Evolutionary conservation across 2,329 filamentous ascomycete species (phyloP), one percentile per base, ranked within the genome.

Genomic region (Xylaria sp.): DNA sequence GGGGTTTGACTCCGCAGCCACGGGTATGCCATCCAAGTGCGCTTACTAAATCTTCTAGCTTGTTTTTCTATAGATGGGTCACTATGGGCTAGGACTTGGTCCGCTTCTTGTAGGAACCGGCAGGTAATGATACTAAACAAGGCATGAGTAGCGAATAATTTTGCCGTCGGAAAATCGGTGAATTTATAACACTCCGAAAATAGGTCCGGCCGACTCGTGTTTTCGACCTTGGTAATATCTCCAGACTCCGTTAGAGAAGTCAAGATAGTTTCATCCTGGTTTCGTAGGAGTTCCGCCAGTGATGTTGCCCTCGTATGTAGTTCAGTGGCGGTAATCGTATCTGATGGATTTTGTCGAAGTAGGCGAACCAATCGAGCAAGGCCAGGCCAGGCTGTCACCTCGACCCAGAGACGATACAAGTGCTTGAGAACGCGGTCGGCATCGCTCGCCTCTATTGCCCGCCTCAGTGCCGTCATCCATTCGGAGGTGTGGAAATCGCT

Each of bases 371-470:
- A 58, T 29, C 68, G 60, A 39, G 69, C 70, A 11, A 76, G 54
- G 13, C 70, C 73, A n/a, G 75, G 75, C 75, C 75, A 76, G 15
- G 62, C 66, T 3, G 73, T 73, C 65, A 69, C 68, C 29, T 75
- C 70, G 17, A 74, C 66, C 73, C 72, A 75, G 13, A 76, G 54
- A n/a, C 53, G 60, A 50, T 75, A 75, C 63, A 71, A 67, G 1
- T 70, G 65, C 29, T 72, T 73, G 25, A 75, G 61, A 25, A 71
- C 67, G 7, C 55, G 59, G 9, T 49, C 57, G n/a, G 69, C 47
- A 9, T 57, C 38, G 20, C 65, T 75, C 5, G 15, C 27, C 7
- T 73, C 68, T 49, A 76, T 70, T 0, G 71, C 71, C 7, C 69
- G 63, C 9, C 60, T 61, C 5, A 76, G 68, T 22, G 74, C 69